Evolutionary conservation across 768 basidiomycete species (phyloP), one percentile per base, ranked within the genome.

Genomic region (Termitomyces sp.): DNA sequence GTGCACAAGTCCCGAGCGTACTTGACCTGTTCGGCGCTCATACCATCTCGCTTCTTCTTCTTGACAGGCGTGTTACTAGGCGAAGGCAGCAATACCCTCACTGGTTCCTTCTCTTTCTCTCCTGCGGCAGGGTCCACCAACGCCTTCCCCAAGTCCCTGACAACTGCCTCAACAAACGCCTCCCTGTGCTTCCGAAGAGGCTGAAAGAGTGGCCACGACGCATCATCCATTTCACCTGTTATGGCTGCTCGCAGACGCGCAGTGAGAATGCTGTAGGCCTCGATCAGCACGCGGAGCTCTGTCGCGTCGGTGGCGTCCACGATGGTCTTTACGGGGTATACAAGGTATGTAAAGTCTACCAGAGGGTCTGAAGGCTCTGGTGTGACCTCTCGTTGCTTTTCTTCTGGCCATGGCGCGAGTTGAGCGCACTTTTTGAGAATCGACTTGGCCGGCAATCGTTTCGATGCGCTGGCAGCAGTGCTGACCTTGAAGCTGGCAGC

Each of bases 1-100:
- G 86, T 87, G 68, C 85, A 90, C 20, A 93, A 73, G 69, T 94
- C 92, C 24, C 92, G 79, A 6, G 90, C 90, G 64, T 84, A 82
- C 65, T 88, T 92, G 53, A 85, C 85, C 68, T 90, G 87, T 58
- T 87, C 86, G 45, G 83, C 92, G 0, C 81, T 82, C 82, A 91
- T 83, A 5, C 92, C 90, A 56, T 75, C 79, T 65, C 81, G 83
- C 70, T 80, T 87, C 70, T 78, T 82, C 70, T 74, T 77, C 54
- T 57, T 68, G 12, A 59, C 70, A 7, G 90, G 90, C 60, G 84
- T 91, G 53, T 75, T 78, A 65, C 81, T 78, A 2, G 89, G 90
- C 16, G 88, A 91, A 7, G 88, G 91, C 20, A 90, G 73, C 8
- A 66, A 47, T 57, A 69, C 58, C 58, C 73, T 57, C 57, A 69